Base-by-base conservation (phyloP, 1,139 yeast genomes). In the Pichia inconspicua region DNA sequence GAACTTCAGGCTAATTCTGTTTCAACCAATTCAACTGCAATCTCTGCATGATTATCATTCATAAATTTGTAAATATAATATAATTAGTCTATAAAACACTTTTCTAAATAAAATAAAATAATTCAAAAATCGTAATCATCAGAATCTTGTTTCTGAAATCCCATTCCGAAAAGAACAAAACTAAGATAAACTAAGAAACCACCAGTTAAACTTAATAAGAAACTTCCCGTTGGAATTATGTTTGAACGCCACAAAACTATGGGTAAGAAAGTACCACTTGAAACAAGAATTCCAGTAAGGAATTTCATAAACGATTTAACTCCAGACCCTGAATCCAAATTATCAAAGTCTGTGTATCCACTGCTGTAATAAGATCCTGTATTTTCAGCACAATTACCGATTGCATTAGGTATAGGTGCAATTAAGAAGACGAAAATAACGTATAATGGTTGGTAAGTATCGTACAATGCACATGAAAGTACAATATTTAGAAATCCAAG, bases 111-210 rank as follows among this genome's bases (percentile, higher is more conserved):
- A 11, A 14, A 32, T 4, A 30, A 8, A n/a, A 25, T 6, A 39
- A 37, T 5, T 31, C 43, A 63, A 49, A 62, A 62, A 48, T 63
- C 66, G 47, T 60, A 62, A 37, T 60, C 64, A 42, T 80, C 86
- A 31, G 52, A 51, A 48, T 77, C 82, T 48, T 77, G 79, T 36
- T 66, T 70, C 51, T 77, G 72, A 71, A 84, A 84, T 56, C 83
- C 83, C 78, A 86, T 74, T 19, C 81, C 75, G 59, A 84, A 84
- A 32, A 80, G 74, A 14, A 83, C 80, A 41, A 84, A 83, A 55
- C 84, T 84, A 11, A 74, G 64, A 62, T 84, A 84, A n/a, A 84
- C 84, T 46, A 82, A 73, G 53, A 81, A 65, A 22, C 94, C 94
- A 25, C 94, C 94, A 30, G 71, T 52, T 41, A 80, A 72, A 67